A percentile compares a stretch with the other conserved stretches of the same genome.
Evolutionary conservation across 1,284 basidiomycete genomes (phyloP).

Genomic region (Rhodotorula sp.): DNA sequence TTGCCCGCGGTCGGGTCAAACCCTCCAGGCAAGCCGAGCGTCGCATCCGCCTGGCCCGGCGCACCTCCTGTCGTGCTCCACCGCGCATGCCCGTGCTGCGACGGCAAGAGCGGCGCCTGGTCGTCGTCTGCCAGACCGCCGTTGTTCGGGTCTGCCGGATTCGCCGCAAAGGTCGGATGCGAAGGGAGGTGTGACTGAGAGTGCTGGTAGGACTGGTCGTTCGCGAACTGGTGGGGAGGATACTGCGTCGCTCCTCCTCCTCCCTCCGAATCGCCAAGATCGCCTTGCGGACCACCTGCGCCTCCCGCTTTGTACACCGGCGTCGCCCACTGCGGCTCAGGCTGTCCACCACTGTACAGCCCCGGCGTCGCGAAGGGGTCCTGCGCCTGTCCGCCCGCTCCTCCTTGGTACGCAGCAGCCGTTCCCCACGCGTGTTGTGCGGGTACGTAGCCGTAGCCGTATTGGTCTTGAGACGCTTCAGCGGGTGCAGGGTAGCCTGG

Average conservation of each 20-base stretch:
- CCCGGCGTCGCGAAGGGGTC: conserved; percentile 2
- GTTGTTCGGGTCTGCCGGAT: not conserved
- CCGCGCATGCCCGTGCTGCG: not conserved
- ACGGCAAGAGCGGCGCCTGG: conserved; percentile 16
- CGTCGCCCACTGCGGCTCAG: conserved; percentile 5
- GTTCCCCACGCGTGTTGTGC: not conserved
- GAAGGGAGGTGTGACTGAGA: not conserved
- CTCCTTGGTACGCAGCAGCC: too few species aligned
- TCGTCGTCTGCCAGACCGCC: conserved; percentile 20
- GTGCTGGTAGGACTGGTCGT: not conserved
- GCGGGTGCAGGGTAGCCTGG: too few species aligned
- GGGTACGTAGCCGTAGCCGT: not conserved
- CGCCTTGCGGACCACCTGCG: not conserved
- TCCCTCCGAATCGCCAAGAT: not conserved
- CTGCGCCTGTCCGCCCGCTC: not conserved
- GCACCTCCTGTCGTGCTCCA: conserved; percentile 16
- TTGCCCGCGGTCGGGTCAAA: conserved; percentile 30
- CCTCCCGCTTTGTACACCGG: not conserved
- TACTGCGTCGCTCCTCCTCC: not conserved
- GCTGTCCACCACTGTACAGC: not conserved
- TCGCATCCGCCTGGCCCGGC: conserved; percentile 20
- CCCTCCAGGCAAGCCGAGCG: conserved; percentile 22
- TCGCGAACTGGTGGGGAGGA: not conserved
- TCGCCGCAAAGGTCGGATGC: not conserved
- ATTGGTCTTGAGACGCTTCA: not conserved